A percentile compares a stretch with the other conserved stretches of the same genome.
phyloP scores from a whole-genome alignment of 495 filamentous ascomycete species.

The Penicillium salamii region DNA sequence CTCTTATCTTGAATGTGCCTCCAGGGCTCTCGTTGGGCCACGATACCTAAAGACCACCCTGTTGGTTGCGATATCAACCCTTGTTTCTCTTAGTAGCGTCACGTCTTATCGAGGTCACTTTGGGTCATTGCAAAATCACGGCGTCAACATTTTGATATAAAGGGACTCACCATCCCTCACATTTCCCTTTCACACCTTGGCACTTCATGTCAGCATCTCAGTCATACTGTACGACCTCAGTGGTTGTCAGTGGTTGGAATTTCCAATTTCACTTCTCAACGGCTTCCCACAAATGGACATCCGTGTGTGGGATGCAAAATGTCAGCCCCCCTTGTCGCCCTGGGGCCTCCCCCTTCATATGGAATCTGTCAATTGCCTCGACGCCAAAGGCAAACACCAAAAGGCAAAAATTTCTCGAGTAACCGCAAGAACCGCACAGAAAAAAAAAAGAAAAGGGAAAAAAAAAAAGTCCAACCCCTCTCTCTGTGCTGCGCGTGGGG shows the following conservation, averaged over 20 bases:
- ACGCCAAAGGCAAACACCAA: background rate
- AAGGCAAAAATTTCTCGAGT: conserved; percentile 2
- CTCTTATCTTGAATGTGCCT: conserved; percentile 7
- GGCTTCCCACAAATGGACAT: background rate
- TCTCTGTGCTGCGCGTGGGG: background rate
- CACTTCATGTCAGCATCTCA: background rate
- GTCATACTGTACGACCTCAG: too few relatives aligned
- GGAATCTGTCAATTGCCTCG: conserved; percentile 3
- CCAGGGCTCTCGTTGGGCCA: background rate
- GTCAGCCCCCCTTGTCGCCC: conserved; percentile 14
- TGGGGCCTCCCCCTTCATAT: conserved; percentile 8
- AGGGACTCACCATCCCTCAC: conserved; percentile 1
- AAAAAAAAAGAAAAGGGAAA: too few relatives aligned
- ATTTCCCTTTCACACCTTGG: background rate
- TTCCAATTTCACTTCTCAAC: conserved; percentile 1
- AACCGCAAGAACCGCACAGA: conserved; percentile 22
- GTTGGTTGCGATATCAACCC: conserved; percentile 11
- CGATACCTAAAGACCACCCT: background rate
- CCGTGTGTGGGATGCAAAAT: conserved; percentile 2
- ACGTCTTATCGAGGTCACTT: conserved; percentile 19
- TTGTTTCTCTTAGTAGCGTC: conserved; percentile 12
- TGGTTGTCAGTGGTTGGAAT: too few relatives aligned
- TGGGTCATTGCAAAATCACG: conserved; percentile 15
- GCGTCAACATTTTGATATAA: conserved; percentile 7
- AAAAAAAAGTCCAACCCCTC: conserved; percentile 3